Base-by-base conservation (phyloP, 2,329 filamentous ascomycete genomes). In the Cladophialophora immunda region DNA sequence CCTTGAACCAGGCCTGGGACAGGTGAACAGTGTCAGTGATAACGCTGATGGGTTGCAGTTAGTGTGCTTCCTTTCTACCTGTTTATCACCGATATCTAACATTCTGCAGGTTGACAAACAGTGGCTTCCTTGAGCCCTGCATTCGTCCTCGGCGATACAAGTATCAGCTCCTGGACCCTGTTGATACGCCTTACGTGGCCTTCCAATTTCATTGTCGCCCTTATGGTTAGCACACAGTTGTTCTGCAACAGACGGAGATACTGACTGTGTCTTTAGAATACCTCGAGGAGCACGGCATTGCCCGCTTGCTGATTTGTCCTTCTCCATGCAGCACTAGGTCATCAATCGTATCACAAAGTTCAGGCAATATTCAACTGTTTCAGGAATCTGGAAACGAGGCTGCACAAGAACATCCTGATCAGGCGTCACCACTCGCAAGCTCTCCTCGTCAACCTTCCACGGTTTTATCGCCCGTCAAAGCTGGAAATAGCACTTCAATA, bases 161-260 rank as follows among this genome's bases (percentile, higher is more conserved):
- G 59, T 85, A 84, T 60, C 80, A 82, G 1, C 77, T 86, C 19
- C 73, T 84, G 22, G 83, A 86, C 72, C 78, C 82, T 1, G 60
- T 80, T 6, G 81, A 85, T 68, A 72, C 78, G 69, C 84, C 84
- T 2, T 84, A 82, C 66, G 82, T 77, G 3, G 80, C 74, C 1
- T 83, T 85, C 67, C 74, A 77, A 15, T 73, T 73, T 62, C 68
- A 66, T 27, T 73, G 58, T 55, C 67, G 70, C n/a, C 61, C 61
- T 45, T 41, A 60, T 57, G 67, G 67, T 67, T n/a, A 66, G 62
- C 54, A 50, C 45, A n/a, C 19, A n/a, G n/a, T 9, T 32, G 25
- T 17, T 47, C 17, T 58, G 55, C 29, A 54, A 54, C 8, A 29
- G 52, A 47, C 13, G 11, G 8, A 13, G 11, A 15, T 38, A 22